Percentiles rank a stretch among this genome's conserved stretches.
Conservation (phyloP, 257 asterid genomes). For the Solanum paucissectum region DNA sequence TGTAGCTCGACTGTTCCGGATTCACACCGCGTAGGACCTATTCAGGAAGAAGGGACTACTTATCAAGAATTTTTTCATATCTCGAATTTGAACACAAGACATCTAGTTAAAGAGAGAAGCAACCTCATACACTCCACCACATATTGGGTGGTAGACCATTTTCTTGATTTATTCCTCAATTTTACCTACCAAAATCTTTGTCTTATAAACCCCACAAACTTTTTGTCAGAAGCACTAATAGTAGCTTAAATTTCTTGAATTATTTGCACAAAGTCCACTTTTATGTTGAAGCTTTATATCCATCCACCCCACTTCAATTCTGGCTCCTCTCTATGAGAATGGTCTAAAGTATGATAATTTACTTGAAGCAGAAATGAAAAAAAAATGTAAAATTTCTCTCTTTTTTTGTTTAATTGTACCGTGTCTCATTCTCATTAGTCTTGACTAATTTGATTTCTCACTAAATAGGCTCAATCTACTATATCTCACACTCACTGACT, state of each 20-base stretch:
- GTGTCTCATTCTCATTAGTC: neutral
- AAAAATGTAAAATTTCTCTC: neutral
- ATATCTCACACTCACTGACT: neutral
- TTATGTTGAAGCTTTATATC: neutral
- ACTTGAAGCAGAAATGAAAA: neutral
- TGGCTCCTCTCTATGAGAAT: neutral
- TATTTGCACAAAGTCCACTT: neutral
- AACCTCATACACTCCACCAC: neutral
- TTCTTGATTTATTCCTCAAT: constrained; percentile 16
- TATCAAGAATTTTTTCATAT: no score
- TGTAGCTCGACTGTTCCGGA: rapidly evolving
- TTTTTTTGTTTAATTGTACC: neutral
- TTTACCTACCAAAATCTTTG: constrained; percentile 13
- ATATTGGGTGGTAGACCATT: constrained; percentile 6
- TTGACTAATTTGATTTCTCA: neutral
- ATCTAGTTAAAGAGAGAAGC: neutral
- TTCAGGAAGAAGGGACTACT: rapidly evolving
- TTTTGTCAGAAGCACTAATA: constrained; percentile 13
- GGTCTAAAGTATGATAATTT: neutral
- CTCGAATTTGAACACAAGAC: rapidly evolving
- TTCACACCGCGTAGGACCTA: rapidly evolving
- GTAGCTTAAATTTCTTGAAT: neutral
- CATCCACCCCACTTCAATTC: neutral
- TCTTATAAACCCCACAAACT: constrained; percentile 21
- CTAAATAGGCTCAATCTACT: neutral